Evolutionary conservation across 2,329 filamentous ascomycete species (phyloP).

Genomic region (Endocalyx cinctus): DNA sequence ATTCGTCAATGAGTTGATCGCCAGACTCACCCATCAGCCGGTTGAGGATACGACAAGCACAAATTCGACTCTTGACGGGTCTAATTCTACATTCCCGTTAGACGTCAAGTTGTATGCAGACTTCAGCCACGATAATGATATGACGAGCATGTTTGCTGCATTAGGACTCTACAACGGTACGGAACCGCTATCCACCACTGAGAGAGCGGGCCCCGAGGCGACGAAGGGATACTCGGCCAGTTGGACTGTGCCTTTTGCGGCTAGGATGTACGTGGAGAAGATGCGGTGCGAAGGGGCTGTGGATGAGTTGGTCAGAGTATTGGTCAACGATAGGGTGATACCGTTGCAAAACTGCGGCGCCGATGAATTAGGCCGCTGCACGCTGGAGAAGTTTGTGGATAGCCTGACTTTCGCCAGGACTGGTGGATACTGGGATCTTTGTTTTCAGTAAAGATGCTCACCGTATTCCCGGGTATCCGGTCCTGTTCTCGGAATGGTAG

Average conservation of each 20-base stretch:
- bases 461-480: too few relatives aligned
- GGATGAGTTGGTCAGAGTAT: conserved; percentile 70
- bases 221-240: conserved; percentile 67
- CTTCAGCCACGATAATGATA: conserved; percentile 88
- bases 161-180: conserved; percentile 73
- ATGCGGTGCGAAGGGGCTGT: conserved; percentile 56
- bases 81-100: conserved; percentile 68
- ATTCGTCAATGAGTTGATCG: conserved; percentile 81
- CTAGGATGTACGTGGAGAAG: conserved; percentile 82
- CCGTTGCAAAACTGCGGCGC: conserved; percentile 65
- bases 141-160: conserved; percentile 71
- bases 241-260: conserved; percentile 79
- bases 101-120: conserved; percentile 70
- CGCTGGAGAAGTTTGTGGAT: conserved; percentile 63
- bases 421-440: conserved; percentile 71
- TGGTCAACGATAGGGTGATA: conserved; percentile 81
- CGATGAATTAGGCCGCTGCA: conserved; percentile 68
- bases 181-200: conserved; percentile 44
- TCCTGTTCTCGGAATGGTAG: too few relatives aligned
- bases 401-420: conserved; percentile 68
- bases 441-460: conserved; percentile 48
- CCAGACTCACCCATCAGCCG: conserved; percentile 64
- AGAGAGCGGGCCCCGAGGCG: conserved; percentile 44
- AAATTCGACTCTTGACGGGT: conserved; percentile 70
- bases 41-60: conserved; percentile 71